Evolutionary conservation across 2,329 filamentous ascomycete genomes (phyloP).

Genomic region (Curvularia lunata): DNA sequence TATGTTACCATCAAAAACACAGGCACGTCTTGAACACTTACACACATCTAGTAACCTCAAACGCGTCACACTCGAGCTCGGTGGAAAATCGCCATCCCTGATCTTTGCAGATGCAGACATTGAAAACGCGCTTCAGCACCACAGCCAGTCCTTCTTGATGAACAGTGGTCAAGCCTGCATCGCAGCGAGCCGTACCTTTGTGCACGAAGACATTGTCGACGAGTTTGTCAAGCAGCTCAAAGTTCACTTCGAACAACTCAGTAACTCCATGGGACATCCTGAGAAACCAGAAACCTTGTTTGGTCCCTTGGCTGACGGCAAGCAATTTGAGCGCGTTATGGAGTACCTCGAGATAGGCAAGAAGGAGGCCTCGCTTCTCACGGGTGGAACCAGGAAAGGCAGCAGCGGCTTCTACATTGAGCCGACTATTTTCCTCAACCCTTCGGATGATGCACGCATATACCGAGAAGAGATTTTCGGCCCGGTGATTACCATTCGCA

Average conservation of each 20-base stretch:
- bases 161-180: slow-evolving; percentile 65
- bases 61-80: slow-evolving; percentile 55
- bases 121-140: slow-evolving; percentile 48
- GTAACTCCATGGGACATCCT: slow-evolving; percentile 22
- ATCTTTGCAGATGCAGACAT: slow-evolving; percentile 57
- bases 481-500: slow-evolving; percentile 37
- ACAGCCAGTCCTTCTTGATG: slow-evolving; percentile 51
- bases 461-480: slow-evolving; percentile 46
- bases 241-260: slow-evolving; percentile 31
- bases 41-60: slow-evolving; percentile 51
- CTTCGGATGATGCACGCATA: slow-evolving; percentile 32
- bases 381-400: slow-evolving; percentile 35
- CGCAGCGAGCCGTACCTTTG: slow-evolving; percentile 59
- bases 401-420: slow-evolving; percentile 37
- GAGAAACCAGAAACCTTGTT: slow-evolving; percentile 29
- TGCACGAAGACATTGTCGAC: slow-evolving; percentile 39
- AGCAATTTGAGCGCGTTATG: slow-evolving; percentile 39
- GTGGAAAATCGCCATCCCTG: slow-evolving; percentile 55
- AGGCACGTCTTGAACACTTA: slow-evolving; percentile 26
- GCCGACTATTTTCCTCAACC: slow-evolving; percentile 44
- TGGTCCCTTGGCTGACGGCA: slow-evolving; percentile 37
- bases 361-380: slow-evolving; percentile 34
- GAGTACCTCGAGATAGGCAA: slow-evolving; percentile 34
- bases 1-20: not conserved
- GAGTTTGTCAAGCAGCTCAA: slow-evolving; percentile 41